Evolutionary conservation across 1,284 basidiomycete species (phyloP).

Genomic region (Irpex sp.): DNA sequence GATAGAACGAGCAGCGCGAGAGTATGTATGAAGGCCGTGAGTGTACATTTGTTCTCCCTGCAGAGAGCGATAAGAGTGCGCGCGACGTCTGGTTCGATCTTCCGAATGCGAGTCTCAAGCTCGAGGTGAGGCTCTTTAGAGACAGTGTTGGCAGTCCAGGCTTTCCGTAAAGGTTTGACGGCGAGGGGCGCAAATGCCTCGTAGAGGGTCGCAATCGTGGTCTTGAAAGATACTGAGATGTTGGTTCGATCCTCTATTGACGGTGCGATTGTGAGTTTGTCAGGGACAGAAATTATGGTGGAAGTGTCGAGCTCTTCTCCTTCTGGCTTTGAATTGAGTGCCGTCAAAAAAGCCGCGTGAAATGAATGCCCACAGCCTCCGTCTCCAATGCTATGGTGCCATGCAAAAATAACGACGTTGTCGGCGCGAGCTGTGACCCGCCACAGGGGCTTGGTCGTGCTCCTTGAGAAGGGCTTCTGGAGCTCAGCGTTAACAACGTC

Average conservation of each 20-base stretch:
- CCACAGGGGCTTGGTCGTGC: slow-evolving; percentile 33
- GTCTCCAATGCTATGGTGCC: slow-evolving; percentile 38
- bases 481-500: slow-evolving; percentile 26
- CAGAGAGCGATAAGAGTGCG: slow-evolving; percentile 26
- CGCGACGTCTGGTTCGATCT: slow-evolving; percentile 23
- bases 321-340: slow-evolving; percentile 21
- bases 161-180: slow-evolving; percentile 19
- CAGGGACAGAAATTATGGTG: slow-evolving; percentile 15
- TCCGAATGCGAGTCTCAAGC: slow-evolving; percentile 21
- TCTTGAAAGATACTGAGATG: slow-evolving; percentile 28
- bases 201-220: slow-evolving; percentile 21
- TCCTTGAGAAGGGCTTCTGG: slow-evolving; percentile 22
- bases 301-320: not conserved
- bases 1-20: slow-evolving; percentile 29
- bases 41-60: slow-evolving; percentile 29
- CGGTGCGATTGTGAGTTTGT: slow-evolving; percentile 19
- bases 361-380: slow-evolving; percentile 38
- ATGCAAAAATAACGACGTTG: slow-evolving; percentile 33
- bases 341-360: slow-evolving; percentile 30
- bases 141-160: slow-evolving; percentile 35
- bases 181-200: slow-evolving; percentile 26
- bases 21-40: slow-evolving; percentile 32
- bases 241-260: slow-evolving; percentile 30
- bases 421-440: slow-evolving; percentile 31
- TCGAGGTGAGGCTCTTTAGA: slow-evolving; percentile 14